These are phyloP conservation scores for Neurospora hispaniola DNA, from an alignment of 495 filamentous ascomycete species.

Conservation along the genomic window DNA sequence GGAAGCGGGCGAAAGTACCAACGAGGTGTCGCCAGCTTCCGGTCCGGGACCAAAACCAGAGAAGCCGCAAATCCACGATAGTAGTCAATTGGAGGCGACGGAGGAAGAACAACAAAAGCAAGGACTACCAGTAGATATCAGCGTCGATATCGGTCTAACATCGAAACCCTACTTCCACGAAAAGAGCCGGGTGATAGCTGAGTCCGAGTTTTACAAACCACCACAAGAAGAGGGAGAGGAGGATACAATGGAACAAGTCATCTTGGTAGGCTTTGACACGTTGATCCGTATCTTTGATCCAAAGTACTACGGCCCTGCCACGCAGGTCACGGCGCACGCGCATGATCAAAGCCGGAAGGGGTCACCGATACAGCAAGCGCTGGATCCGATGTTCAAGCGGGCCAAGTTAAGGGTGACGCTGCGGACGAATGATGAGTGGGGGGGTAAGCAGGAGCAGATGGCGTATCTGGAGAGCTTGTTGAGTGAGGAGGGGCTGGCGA, in stretches of 20 bases:
- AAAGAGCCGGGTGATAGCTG: slow-evolving; percentile 61
- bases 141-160: slow-evolving; percentile 71
- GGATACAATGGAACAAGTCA: slow-evolving; percentile 48
- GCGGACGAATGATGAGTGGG: slow-evolving; percentile 60
- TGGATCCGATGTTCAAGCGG: slow-evolving; percentile 58
- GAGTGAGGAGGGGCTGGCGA: slow-evolving; percentile 38
- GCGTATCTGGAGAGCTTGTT: slow-evolving; percentile 45
- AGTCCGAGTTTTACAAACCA: slow-evolving; percentile 39
- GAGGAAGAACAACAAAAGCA: not conserved
- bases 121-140: slow-evolving; percentile 12
- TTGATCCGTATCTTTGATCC: slow-evolving; percentile 70
- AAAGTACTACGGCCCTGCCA: slow-evolving; percentile 60
- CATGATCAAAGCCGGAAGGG: not conserved
- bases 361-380: slow-evolving; percentile 32
- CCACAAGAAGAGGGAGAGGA: not conserved
- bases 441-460: slow-evolving; percentile 46
- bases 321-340: slow-evolving; percentile 27
- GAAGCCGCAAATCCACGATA: not conserved
- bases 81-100: not conserved
- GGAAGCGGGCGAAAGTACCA: not conserved
- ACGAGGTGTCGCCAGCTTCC: not conserved
- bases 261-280: slow-evolving; percentile 83
- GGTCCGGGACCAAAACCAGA: not conserved
- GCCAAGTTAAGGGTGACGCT: slow-evolving; percentile 64
- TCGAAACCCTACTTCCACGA: slow-evolving; percentile 77